Evolutionary conservation across 2,329 filamentous ascomycete species (phyloP).

Genomic region (Setomelanomma holmii): DNA sequence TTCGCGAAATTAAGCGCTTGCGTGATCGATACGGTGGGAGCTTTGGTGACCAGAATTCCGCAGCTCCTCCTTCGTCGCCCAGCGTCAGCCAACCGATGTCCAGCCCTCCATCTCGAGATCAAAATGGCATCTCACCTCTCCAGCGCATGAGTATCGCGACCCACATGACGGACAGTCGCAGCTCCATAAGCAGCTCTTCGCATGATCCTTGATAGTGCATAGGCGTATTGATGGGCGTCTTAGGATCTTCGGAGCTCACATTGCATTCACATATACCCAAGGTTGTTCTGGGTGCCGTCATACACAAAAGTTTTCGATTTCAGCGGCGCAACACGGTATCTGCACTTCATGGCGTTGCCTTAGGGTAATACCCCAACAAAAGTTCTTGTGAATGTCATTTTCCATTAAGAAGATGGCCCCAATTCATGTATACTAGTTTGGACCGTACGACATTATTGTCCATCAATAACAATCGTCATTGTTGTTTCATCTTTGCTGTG

Average conservation of each 20-base stretch:
- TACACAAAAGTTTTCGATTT: constrained; percentile 4
- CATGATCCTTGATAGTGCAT: constrained; percentile 31
- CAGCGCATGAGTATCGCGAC: constrained; percentile 47
- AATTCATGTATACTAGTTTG: background rate
- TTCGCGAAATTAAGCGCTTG: constrained; percentile 83
- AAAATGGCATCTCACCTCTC: constrained; percentile 37
- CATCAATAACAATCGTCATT: too few species aligned
- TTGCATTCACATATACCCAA: background rate
- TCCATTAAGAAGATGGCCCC: too few species aligned
- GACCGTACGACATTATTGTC: too few species aligned
- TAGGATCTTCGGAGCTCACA: background rate
- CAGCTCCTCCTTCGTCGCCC: constrained; percentile 32
- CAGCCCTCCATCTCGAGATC: constrained; percentile 37
- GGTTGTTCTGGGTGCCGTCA: background rate
- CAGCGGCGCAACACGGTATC: background rate
- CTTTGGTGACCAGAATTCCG: constrained; percentile 12
- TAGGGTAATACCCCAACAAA: background rate
- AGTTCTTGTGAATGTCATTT: too few species aligned
- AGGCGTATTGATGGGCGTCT: background rate
- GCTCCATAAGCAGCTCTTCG: constrained; percentile 45
- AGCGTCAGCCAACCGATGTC: constrained; percentile 27
- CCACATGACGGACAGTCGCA: constrained; percentile 46
- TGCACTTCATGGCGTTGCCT: background rate
- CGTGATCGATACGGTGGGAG: constrained; percentile 63
- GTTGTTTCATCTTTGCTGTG: too few species aligned